Conservation (phyloP, 768 basidiomycete genomes). For the Panaeolus papilionaceus region DNA sequence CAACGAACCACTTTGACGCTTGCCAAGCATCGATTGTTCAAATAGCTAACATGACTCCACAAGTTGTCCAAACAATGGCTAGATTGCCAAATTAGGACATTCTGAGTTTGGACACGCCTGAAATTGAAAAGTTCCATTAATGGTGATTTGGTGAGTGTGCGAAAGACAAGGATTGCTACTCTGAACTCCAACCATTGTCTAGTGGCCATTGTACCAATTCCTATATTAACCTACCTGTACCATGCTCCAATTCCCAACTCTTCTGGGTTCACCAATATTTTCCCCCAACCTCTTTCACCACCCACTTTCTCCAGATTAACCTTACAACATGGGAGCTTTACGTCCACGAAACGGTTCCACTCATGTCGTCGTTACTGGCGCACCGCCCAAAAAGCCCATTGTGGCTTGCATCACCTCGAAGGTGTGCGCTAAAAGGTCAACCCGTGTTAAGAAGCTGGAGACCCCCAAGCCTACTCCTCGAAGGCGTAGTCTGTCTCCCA, state of each 20-base stretch:
- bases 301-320: background rate
- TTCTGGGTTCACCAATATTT: conserved; percentile 8
- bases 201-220: background rate
- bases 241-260: background rate
- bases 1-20: background rate
- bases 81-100: background rate
- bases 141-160: background rate
- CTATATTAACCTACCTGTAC: background rate
- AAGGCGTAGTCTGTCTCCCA: background rate
- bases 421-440: background rate
- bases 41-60: background rate
- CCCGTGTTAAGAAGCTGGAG: background rate
- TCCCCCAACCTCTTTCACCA: background rate
- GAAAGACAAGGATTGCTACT: background rate
- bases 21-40: background rate
- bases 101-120: background rate
- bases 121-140: background rate
- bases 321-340: conserved; percentile 6
- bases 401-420: background rate
- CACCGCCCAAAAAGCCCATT: background rate
- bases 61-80: background rate
- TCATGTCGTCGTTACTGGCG: background rate
- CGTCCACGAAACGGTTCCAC: conserved; percentile 1
- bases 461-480: background rate
- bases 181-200: background rate